Base-by-base conservation (phyloP, 495 filamentous ascomycete genomes). In the Chaetomidium leptoderma region DNA sequence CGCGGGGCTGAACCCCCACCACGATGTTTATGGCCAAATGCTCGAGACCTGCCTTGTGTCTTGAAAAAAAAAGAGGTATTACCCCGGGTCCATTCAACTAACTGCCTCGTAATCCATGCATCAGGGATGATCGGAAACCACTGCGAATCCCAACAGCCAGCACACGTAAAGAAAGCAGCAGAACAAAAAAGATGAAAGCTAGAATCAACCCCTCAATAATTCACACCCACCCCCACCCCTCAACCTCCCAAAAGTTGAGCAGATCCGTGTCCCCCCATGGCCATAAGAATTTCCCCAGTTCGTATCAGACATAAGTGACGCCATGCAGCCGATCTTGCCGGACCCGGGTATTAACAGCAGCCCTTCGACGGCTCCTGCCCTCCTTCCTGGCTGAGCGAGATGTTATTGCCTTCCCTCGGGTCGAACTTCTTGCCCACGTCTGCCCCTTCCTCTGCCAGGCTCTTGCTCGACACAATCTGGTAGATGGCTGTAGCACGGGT, bases 401-500 rank as follows among this genome's bases (percentile, higher is more conserved):
- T 84, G 57, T 84, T 86, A 58, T 87, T 86, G 66, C 87, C 87
- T 50, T 55, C 55, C 49, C 55, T 58, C 36, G 60, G 60, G 56
- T 63, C 60, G 36, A 58, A 59, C 51, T 63, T 63, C 51, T 62
- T 62, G 66, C 82, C 83, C 61, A 91, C 82, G 56, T 86, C 86
- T 64, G 86, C 85, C 66, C 87, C 86, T 62, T 83, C 78, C 42
- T 83, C 85, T 67, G 97, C 93, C 54, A 97, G 83, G 57, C 90
- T 90, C 82, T 99, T 99, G 80, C 85, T 91, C 54, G 92, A 97
- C 54, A 99, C 95, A 70, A 99, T 99, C 65, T 91, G 88, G 83
- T 97, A 99, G 77, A 99, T 99, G 81, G 97, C 95, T 98, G 67
- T 7, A 26, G 9, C 17, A 47, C 23, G 40, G 46, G 35, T 19